Evolutionary conservation across 768 basidiomycete genomes (phyloP).

Genomic region (Tricholoma sp.): DNA sequence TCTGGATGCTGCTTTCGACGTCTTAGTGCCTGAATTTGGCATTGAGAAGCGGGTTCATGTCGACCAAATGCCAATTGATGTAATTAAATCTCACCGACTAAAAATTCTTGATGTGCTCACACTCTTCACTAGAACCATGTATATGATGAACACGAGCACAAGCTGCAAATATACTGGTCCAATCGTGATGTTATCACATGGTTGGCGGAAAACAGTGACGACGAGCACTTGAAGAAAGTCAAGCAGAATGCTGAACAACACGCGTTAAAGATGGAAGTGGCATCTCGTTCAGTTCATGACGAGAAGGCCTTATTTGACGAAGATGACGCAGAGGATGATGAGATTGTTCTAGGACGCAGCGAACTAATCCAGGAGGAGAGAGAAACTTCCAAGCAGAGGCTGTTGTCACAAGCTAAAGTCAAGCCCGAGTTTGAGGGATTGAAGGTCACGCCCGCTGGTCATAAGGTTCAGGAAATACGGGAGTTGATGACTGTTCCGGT

Average conservation of each 20-base stretch:
- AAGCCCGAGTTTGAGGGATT: conserved; percentile 83
- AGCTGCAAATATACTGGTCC: conserved; percentile 96
- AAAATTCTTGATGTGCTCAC: conserved; percentile 12
- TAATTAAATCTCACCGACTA: conserved; percentile 31
- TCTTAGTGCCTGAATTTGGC: conserved; percentile 92
- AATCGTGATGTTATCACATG: conserved; percentile 89
- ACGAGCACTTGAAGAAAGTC: conserved; percentile 93
- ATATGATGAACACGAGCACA: conserved; percentile 91
- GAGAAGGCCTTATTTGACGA: conserved; percentile 88
- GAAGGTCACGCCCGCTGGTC: conserved; percentile 66
- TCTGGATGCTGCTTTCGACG: conserved; percentile 97
- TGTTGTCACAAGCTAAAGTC: conserved; percentile 69
- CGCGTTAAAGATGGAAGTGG: conserved; percentile 87
- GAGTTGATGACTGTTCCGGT: conserved; percentile 94
- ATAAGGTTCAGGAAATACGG: conserved; percentile 92
- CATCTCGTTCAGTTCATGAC: conserved; percentile 78
- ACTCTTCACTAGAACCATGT: conserved; percentile 72
- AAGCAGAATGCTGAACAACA: conserved; percentile 91
- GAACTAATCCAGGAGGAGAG: conserved; percentile 26
- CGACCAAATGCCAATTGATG: conserved; percentile 98
- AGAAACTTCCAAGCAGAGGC: conserved; percentile 75
- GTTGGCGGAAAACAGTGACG: conserved; percentile 93
- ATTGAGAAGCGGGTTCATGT: conserved; percentile 99
- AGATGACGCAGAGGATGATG: conserved; percentile 79
- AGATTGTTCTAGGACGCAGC: conserved; percentile 43